Evolutionary conservation across 164 flowering plant genomes (phyloP).

Genomic region (Nymphaea colorata): DNA sequence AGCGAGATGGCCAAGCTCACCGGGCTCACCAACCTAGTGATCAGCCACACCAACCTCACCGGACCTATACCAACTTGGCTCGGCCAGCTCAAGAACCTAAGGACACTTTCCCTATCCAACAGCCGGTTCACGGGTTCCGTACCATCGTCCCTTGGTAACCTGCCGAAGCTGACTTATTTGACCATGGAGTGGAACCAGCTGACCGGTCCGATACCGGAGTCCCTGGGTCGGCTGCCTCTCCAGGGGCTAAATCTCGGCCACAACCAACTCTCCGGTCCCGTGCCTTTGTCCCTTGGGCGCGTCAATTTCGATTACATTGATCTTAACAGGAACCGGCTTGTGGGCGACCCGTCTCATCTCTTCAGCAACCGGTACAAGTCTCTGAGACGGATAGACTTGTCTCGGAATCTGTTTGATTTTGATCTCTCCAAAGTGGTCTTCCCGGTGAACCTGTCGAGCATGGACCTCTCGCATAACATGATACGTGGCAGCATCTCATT

Average conservation of each 20-base stretch:
- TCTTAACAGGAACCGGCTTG: neutral
- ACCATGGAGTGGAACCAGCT: neutral
- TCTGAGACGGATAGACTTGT: neutral
- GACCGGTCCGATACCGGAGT: neutral
- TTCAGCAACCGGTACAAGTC: neutral
- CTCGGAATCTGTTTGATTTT: neutral
- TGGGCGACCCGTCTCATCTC: neutral
- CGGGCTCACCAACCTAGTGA: neutral
- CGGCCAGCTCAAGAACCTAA: neutral
- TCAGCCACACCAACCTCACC: neutral
- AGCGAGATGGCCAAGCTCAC: neutral
- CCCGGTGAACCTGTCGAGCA: neutral
- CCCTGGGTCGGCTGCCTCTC: neutral
- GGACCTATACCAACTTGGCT: neutral
- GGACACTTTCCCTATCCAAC: neutral
- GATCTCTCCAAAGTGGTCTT: neutral
- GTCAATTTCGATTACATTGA: neutral
- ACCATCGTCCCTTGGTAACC: neutral
- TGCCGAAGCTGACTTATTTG: neutral
- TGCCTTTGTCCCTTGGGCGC: neutral
- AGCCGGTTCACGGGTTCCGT: neutral
- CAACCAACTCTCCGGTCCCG: neutral
- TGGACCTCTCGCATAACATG: neutral
- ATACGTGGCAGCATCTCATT: neutral
- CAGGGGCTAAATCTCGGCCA: neutral